A percentile compares a stretch with the other conserved stretches of the same genome.
These are phyloP conservation scores for Powellomyces hirtus DNA, from an alignment of 192 early-diverging fungal genomes.

Conservation along the genomic window DNA sequence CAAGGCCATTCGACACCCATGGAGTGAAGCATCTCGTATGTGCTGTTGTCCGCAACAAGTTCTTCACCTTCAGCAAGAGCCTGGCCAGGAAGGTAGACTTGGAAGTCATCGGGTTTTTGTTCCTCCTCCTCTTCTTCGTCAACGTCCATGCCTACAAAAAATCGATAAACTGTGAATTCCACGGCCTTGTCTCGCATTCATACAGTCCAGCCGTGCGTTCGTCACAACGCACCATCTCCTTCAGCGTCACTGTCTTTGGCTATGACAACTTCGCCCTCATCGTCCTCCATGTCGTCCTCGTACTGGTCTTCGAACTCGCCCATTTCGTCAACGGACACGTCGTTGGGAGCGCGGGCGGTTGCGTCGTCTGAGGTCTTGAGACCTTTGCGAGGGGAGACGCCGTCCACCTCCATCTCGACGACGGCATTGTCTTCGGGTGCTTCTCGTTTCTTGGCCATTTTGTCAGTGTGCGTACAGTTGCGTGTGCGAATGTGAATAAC, in stretches of 20 bases:
- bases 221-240: conserved; percentile 40
- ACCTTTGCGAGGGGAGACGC: conserved; percentile 22
- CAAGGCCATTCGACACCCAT: conserved; percentile 94
- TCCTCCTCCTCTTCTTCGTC: conserved; percentile 61
- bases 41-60: conserved; percentile 89
- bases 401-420: background rate
- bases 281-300: conserved; percentile 82
- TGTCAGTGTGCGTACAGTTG: background rate
- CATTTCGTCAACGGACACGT: conserved; percentile 46
- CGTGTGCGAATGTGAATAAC: too few species aligned
- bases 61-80: conserved; percentile 81
- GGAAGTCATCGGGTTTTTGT: conserved; percentile 50
- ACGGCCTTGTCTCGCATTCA: background rate
- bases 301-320: conserved; percentile 92
- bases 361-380: background rate
- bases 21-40: conserved; percentile 96
- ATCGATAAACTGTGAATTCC: background rate
- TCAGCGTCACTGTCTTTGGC: conserved; percentile 60
- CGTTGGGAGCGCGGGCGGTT: background rate
- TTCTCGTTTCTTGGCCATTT: background rate
- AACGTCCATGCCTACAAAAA: conserved; percentile 46
- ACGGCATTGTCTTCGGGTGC: background rate
- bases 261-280: conserved; percentile 56
- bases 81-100: conserved; percentile 90
- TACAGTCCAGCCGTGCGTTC: background rate